These are phyloP conservation scores for Monosporozyma servazzii DNA, from an alignment of 805 yeast species.

Conservation along the genomic window DNA sequence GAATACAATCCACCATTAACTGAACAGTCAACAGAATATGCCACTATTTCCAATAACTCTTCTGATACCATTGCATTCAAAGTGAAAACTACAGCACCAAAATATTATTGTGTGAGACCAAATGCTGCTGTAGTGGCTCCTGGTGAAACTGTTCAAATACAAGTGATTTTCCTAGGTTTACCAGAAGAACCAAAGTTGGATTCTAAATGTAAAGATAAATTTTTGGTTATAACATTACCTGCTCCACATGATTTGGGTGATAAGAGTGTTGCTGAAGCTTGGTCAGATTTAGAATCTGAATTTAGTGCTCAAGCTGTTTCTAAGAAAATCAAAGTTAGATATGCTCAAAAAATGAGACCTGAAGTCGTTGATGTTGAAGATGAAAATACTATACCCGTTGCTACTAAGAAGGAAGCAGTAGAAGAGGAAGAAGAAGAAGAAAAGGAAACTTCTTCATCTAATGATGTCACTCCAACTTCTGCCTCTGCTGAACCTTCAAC, in stretches of 20 bases:
- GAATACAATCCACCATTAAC: constrained; percentile 75
- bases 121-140: constrained; percentile 77
- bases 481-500: not conserved
- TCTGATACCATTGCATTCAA: constrained; percentile 70
- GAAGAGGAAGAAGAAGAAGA: constrained; percentile 5
- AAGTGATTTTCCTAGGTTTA: constrained; percentile 80
- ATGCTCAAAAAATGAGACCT: constrained; percentile 13
- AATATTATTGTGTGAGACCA: constrained; percentile 91
- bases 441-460: not conserved
- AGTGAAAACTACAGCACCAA: constrained; percentile 97
- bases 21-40: constrained; percentile 53
- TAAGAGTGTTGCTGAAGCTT: constrained; percentile 53
- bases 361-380: constrained; percentile 15
- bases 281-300: constrained; percentile 64
- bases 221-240: constrained; percentile 79
- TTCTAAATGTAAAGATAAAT: constrained; percentile 83
- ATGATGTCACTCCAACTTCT: constrained; percentile 2
- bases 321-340: constrained; percentile 60
- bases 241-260: constrained; percentile 51
- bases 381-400: constrained; percentile 1
- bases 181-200: constrained; percentile 64
- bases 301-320: constrained; percentile 46
- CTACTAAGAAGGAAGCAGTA: not conserved
- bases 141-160: constrained; percentile 60
- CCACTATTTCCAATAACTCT: constrained; percentile 47